Percentiles rank a stretch among this genome's conserved stretches.
Conservation (phyloP, 139 green algal genomes). For the Volvox reticuliferus region DNA sequence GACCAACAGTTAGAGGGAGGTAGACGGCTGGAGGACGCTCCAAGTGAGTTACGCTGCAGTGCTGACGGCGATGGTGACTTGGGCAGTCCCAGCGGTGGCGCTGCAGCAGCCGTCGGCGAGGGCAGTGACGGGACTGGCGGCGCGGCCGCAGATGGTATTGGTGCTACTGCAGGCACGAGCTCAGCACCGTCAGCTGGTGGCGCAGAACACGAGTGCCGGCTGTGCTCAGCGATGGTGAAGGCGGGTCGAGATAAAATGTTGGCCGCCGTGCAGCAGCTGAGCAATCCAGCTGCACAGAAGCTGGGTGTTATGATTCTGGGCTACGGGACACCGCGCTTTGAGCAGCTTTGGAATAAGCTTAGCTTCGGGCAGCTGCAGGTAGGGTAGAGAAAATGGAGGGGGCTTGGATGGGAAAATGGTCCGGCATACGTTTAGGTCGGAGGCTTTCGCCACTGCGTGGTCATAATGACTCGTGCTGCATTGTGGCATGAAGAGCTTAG, state of each 20-base stretch:
- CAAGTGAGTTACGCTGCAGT: neutral
- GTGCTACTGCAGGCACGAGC: neutral
- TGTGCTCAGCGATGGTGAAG: slow-evolving; percentile 53
- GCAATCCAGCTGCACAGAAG: slow-evolving; percentile 49
- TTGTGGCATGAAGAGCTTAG: too few relatives aligned
- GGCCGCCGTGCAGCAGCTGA: slow-evolving; percentile 41
- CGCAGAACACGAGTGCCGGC: slow-evolving; percentile 34
- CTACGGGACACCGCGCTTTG: slow-evolving; percentile 42
- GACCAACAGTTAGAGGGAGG: neutral
- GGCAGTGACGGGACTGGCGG: neutral
- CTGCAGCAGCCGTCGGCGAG: neutral
- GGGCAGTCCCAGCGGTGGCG: neutral
- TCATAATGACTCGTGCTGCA: too few relatives aligned
- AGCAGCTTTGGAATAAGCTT: slow-evolving; percentile 64
- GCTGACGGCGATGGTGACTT: neutral
- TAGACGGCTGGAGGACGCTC: neutral
- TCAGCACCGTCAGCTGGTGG: neutral
- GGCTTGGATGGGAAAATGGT: too few relatives aligned
- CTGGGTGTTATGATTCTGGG: slow-evolving; percentile 62
- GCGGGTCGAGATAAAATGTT: slow-evolving; percentile 50
- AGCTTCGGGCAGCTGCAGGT: slow-evolving; percentile 43
- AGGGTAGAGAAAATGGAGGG: neutral
- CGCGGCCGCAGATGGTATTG: neutral
- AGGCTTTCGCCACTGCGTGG: too few relatives aligned
- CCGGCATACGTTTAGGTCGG: too few relatives aligned